These are phyloP conservation scores for Citrus hindsii DNA, from an alignment of 345 rosid species.

Conservation along the genomic window DNA sequence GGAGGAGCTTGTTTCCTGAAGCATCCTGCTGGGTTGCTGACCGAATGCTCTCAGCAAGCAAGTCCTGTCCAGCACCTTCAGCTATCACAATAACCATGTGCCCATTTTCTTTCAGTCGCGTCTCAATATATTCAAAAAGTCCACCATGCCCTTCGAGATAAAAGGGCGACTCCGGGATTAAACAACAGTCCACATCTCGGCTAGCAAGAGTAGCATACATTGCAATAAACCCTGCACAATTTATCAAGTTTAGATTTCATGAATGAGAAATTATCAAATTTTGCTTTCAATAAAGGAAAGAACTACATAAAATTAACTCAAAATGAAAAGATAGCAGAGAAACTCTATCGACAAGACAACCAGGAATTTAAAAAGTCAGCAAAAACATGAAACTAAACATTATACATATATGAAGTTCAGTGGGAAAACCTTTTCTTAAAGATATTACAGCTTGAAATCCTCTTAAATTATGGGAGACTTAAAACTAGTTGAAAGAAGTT, in stretches of 20 bases:
- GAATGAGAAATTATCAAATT: background rate
- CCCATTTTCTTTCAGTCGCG: conserved; percentile 46
- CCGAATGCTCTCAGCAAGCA: conserved; percentile 27
- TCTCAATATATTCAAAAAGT: conserved; percentile 44
- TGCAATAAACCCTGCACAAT: conserved; percentile 54
- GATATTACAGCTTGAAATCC: background rate
- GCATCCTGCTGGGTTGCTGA: conserved; percentile 38
- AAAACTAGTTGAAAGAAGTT: background rate
- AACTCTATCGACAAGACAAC: background rate
- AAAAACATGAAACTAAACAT: background rate
- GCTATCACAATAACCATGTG: conserved; percentile 64
- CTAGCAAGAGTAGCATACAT: conserved; percentile 66
- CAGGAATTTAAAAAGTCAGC: background rate
- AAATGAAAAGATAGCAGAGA: background rate
- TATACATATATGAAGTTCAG: background rate
- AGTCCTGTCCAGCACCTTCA: conserved; percentile 75
- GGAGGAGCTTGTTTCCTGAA: conserved; percentile 57
- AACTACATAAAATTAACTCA: background rate
- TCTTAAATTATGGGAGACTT: background rate
- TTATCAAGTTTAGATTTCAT: background rate
- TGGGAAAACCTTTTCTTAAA: background rate
- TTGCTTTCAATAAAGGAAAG: background rate
- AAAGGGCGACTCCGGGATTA: conserved; percentile 66
- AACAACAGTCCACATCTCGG: conserved; percentile 63
- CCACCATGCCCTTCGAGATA: conserved; percentile 64